A percentile compares a stretch with the other conserved stretches of the same genome.
phyloP scores from a whole-genome alignment of 139 green algal genomes.

The Coccomyxa sp. region DNA sequence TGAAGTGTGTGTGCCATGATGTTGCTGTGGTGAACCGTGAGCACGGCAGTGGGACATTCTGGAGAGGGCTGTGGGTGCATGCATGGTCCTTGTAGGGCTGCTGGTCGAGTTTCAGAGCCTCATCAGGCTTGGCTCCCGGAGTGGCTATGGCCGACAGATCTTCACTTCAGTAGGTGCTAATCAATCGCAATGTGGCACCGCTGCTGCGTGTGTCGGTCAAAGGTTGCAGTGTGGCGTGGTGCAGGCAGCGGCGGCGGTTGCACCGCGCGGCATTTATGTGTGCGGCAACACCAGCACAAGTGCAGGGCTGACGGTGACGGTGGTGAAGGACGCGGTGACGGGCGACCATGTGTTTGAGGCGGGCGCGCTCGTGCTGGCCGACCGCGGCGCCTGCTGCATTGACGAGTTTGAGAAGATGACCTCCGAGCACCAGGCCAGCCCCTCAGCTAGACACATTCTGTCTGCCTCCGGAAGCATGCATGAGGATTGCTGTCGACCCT shows the following conservation, averaged over 20 bases:
- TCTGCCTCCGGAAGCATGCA: too few relatives aligned
- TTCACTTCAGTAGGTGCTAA: too few relatives aligned
- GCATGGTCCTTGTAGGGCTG: too few relatives aligned
- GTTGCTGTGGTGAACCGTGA: too few relatives aligned
- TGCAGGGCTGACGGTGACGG: conserved; percentile 78
- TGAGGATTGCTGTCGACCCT: neutral
- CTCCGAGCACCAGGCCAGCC: conserved; percentile 30
- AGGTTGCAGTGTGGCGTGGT: neutral
- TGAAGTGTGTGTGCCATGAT: too few relatives aligned
- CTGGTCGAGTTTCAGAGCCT: too few relatives aligned
- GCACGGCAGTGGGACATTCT: too few relatives aligned
- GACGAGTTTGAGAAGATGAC: conserved; percentile 96
- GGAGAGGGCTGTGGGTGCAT: too few relatives aligned
- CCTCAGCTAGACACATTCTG: neutral
- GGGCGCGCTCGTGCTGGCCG: conserved; percentile 81
- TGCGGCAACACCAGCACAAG: conserved; percentile 72
- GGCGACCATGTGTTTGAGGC: conserved; percentile 82
- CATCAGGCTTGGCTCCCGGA: too few relatives aligned
- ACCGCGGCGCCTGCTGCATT: conserved; percentile 83
- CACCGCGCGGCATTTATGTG: conserved; percentile 71
- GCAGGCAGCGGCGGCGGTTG: neutral
- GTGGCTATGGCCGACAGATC: too few relatives aligned
- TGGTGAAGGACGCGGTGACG: conserved; percentile 58
- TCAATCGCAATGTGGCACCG: too few relatives aligned
- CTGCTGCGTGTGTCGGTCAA: too few relatives aligned